A percentile compares a stretch with the other conserved stretches of the same genome.
These are phyloP conservation scores for Achlya hypogyna DNA, from an alignment of 352 stramenopile species.

Conservation along the genomic window DNA sequence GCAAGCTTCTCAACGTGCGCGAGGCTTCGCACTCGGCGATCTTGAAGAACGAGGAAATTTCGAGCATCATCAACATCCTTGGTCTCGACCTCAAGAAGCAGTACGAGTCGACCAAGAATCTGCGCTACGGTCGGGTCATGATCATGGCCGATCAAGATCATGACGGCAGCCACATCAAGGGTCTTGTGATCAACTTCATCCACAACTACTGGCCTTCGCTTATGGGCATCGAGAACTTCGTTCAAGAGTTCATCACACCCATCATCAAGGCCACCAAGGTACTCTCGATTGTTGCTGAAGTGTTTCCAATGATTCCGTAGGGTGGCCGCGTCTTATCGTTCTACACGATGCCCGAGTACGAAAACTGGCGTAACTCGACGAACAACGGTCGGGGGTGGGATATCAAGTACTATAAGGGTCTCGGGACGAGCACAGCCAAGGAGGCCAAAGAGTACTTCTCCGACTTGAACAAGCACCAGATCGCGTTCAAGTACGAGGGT, in stretches of 20 bases:
- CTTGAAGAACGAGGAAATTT: conserved; percentile 91
- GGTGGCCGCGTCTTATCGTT: conserved; percentile 84
- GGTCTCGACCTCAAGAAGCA: conserved; percentile 93
- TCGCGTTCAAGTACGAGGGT: conserved; percentile 90
- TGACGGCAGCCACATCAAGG: conserved; percentile 99
- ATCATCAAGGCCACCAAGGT: conserved; percentile 94
- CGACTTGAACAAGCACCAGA: conserved; percentile 89
- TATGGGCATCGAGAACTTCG: conserved; percentile 90
- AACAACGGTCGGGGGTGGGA: conserved; percentile 90
- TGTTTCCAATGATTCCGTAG: too few species aligned
- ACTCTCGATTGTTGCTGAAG: background rate
- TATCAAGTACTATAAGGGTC: conserved; percentile 99
- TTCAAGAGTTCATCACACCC: conserved; percentile 99
- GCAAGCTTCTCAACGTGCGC: conserved; percentile 90
- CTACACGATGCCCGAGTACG: conserved; percentile 96
- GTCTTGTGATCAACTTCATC: conserved; percentile 98
- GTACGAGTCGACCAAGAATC: conserved; percentile 91
- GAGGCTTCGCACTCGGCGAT: conserved; percentile 80
- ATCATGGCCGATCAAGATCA: conserved; percentile 99
- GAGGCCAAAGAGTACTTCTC: conserved; percentile 98
- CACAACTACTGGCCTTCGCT: conserved; percentile 98
- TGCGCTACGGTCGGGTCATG: conserved; percentile 98
- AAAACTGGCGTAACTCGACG: conserved; percentile 82
- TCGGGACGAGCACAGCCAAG: conserved; percentile 94
- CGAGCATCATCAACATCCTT: conserved; percentile 96